Conservation (phyloP, 2,329 filamentous ascomycete genomes). For the Sordariomycetes sp. region DNA sequence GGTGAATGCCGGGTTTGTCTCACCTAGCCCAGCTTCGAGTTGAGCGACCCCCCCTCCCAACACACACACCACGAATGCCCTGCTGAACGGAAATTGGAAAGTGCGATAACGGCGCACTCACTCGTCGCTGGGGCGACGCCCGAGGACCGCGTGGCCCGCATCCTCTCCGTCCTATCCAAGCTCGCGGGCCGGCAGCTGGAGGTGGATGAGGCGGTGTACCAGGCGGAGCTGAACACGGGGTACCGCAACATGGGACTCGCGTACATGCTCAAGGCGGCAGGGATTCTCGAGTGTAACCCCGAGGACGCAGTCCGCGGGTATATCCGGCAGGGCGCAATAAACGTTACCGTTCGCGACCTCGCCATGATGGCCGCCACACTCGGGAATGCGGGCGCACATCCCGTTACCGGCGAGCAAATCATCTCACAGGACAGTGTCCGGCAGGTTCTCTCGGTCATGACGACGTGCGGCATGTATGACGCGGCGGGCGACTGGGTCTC, state of each 20-base stretch:
- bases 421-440: slow-evolving; percentile 21
- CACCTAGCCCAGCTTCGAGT: background rate
- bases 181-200: slow-evolving; percentile 19
- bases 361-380: slow-evolving; percentile 25
- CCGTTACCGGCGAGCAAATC: slow-evolving; percentile 16
- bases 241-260: slow-evolving; percentile 21
- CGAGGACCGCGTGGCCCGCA: slow-evolving; percentile 20
- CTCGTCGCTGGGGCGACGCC: slow-evolving; percentile 17
- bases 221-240: slow-evolving; percentile 20
- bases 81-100: slow-evolving; percentile 1
- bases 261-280: slow-evolving; percentile 25
- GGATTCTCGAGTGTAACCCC: slow-evolving; percentile 19
- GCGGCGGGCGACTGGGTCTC: slow-evolving; percentile 24
- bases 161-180: slow-evolving; percentile 17
- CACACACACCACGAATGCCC: background rate
- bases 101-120: slow-evolving; percentile 19
- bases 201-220: slow-evolving; percentile 23
- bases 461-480: slow-evolving; percentile 26
- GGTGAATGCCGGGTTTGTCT: slow-evolving; percentile 15
- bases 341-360: slow-evolving; percentile 24
- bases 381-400: slow-evolving; percentile 21
- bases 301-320: slow-evolving; percentile 21
- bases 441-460: slow-evolving; percentile 25
- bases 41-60: no score
- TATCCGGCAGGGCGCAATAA: slow-evolving; percentile 25